Evolutionary conservation across 1,284 basidiomycete genomes (phyloP), one percentile per base, ranked within the genome.

Genomic region (Ganoderma boninense): DNA sequence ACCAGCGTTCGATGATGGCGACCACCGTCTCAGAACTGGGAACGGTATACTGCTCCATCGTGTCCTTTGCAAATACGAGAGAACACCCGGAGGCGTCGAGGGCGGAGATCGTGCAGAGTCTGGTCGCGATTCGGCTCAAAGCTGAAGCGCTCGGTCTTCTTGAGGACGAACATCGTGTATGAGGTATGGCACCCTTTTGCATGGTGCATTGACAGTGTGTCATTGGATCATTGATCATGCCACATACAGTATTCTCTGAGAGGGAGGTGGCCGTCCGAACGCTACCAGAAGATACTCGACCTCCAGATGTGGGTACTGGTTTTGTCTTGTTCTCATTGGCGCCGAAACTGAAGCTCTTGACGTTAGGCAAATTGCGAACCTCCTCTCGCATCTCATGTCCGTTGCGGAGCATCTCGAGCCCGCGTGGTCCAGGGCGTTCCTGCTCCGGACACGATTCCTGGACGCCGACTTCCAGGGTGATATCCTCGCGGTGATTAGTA

Each of bases 391-490:
- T 75, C 79, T 94, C 18, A 84, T 89, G 80, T 91, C 90, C 0
- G 85, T 90, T 7, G 81, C 91, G 6, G 87, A 90, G 69, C 86
- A 90, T 70, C 82, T 94, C 64, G 91, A 94, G 65, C 88, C 89
- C 0, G 83, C 87, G 18, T 97, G 92, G 95, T 87, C 89, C 23
- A 87, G 87, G 38, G 95, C 95, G 0, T 90, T 96, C 71, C 84
- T 97, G 20, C 87, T 87, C 23, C 83, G 95, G 26, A 95, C 94
- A 0, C 86, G 94, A 1, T 88, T 97, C 72, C 82, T 92, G 16
- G 94, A 97, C 78, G 87, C 92, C 0, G 88, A 92, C 71, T 97
- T 97, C 75, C 89, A 96, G 69, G 95, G 95, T 2, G 95, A 96
- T 72, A 86, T 95, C 11, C 83, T 96, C 14, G 92, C 93, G 13